These are phyloP conservation scores for Ustilago loliicola DNA, from an alignment of 1,284 basidiomycete species.

Conservation along the genomic window DNA sequence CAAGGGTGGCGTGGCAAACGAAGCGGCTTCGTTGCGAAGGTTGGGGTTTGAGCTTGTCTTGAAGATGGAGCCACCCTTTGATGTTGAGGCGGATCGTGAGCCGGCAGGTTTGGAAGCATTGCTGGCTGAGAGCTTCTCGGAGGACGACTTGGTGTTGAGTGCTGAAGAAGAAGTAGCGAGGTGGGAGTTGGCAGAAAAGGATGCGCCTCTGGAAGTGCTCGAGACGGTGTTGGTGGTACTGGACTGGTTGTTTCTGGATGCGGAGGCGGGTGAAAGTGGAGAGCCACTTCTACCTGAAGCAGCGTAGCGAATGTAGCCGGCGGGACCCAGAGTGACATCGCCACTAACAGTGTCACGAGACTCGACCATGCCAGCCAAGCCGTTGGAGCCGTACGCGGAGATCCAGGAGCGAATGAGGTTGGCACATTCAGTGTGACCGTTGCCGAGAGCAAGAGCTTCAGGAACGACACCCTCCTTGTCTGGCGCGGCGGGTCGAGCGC, in stretches of 20 bases:
- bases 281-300: conserved; percentile 27
- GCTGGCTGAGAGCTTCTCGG: conserved; percentile 24
- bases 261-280: conserved; percentile 20
- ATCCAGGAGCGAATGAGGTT: conserved; percentile 57
- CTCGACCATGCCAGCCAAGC: conserved; percentile 47
- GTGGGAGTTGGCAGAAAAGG: conserved; percentile 17
- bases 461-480: conserved; percentile 60
- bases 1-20: conserved; percentile 12
- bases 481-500: conserved; percentile 55
- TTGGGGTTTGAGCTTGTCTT: conserved; percentile 59
- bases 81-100: not conserved
- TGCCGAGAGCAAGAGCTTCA: conserved; percentile 57
- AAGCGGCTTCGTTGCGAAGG: conserved; percentile 23
- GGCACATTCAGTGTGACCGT: conserved; percentile 53
- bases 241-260: not conserved
- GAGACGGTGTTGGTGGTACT: not conserved
- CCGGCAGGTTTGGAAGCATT: conserved; percentile 5
- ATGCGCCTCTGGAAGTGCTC: not conserved
- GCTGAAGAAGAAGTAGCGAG: conserved; percentile 4
- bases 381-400: conserved; percentile 56
- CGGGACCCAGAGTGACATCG: conserved; percentile 39
- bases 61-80: conserved; percentile 20
- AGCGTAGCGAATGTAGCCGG: conserved; percentile 49
- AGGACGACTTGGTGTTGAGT: conserved; percentile 16
- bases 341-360: conserved; percentile 47